Evolutionary conservation across 305 asterid genomes (phyloP).

Genomic region (Solanum hybrid): DNA sequence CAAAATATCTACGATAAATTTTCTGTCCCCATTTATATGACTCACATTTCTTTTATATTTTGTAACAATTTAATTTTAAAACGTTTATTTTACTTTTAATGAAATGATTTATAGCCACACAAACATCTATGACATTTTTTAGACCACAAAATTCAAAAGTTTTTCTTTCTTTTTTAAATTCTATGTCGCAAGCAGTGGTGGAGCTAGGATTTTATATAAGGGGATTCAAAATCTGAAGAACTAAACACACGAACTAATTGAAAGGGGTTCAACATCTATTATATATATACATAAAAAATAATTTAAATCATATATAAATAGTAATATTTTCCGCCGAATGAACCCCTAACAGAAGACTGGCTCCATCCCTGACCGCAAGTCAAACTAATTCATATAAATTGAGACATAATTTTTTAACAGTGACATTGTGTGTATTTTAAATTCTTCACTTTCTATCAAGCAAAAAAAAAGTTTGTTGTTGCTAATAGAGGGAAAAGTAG

Average conservation of each 20-base stretch:
- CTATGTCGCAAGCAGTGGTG: background rate
- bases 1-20: background rate
- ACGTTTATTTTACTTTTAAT: no score
- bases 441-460: background rate
- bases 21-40: no score
- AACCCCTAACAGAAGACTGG: background rate
- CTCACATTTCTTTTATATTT: no score
- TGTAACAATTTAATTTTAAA: background rate
- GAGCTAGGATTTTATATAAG: background rate
- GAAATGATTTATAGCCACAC: no score
- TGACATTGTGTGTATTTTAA: background rate
- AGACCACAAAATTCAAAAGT: background rate
- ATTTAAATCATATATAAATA: no score
- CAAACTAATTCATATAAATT: background rate
- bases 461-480: background rate
- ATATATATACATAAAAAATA: no score
- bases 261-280: background rate
- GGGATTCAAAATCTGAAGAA: background rate
- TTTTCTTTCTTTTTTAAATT: no score
- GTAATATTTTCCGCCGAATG: background rate
- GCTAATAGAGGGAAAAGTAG: background rate
- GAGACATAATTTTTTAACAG: background rate
- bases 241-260: background rate
- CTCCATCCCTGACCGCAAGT: background rate
- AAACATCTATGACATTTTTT: no score